Conservation (phyloP, 2,329 filamentous ascomycete species). For the Aspergillus aculeatus region DNA sequence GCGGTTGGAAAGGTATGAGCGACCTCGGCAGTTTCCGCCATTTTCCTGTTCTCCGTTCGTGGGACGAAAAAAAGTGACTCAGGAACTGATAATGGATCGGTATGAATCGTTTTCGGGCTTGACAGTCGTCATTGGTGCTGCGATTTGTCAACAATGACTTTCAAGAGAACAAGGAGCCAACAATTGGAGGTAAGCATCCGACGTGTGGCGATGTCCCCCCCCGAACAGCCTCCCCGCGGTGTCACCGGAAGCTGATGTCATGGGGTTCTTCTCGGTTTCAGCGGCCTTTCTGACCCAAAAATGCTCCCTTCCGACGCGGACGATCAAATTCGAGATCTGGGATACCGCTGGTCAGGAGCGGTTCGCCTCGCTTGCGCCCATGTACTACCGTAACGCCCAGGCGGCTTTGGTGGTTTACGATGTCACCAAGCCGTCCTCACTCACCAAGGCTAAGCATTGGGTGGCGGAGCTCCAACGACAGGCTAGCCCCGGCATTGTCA, state of each 20-base stretch:
- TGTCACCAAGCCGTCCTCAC: slow-evolving; percentile 90
- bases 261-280: slow-evolving; percentile 54
- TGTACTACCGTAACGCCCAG: slow-evolving; percentile 99
- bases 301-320: slow-evolving; percentile 90
- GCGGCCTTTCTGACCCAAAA: slow-evolving; percentile 98
- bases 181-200: slow-evolving; percentile 75
- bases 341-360: slow-evolving; percentile 97
- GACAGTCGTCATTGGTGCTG: slow-evolving; percentile 89
- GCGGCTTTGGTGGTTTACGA: slow-evolving; percentile 98
- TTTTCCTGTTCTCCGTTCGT: slow-evolving; percentile 4
- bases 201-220: slow-evolving; percentile 1
- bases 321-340: slow-evolving; percentile 83
- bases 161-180: slow-evolving; percentile 99
- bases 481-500: slow-evolving; percentile 93
- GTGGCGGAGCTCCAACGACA: slow-evolving; percentile 96
- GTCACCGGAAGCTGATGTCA: slow-evolving; percentile 12
- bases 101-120: slow-evolving; percentile 7
- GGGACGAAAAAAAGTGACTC: slow-evolving; percentile 18
- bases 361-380: slow-evolving; percentile 92
- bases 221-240: not conserved
- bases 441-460: slow-evolving; percentile 98
- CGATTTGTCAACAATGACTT: slow-evolving; percentile 99
- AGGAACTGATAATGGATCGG: slow-evolving; percentile 19
- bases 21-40: slow-evolving; percentile 3
- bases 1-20: slow-evolving; percentile 88